Evolutionary conservation across 495 filamentous ascomycete genomes (phyloP).

Genomic region (Penicillium argentinense): DNA sequence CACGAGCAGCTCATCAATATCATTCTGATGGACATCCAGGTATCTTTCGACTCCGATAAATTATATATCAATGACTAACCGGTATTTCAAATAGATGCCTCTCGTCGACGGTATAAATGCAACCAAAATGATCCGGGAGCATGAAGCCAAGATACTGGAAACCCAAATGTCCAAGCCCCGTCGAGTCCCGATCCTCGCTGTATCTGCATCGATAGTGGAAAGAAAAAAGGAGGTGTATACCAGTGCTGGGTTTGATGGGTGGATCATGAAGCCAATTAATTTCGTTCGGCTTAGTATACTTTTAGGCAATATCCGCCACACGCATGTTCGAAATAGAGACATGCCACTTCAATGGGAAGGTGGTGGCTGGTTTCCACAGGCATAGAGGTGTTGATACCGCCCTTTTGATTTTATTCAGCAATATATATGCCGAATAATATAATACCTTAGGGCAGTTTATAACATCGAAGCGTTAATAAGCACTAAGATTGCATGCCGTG

Average conservation of each 20-base stretch:
- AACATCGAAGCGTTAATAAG: too few species aligned
- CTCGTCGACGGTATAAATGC: slow-evolving; percentile 81
- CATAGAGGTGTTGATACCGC: too few species aligned
- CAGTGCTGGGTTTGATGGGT: slow-evolving; percentile 79
- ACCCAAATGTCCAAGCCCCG: slow-evolving; percentile 24
- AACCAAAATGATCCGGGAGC: slow-evolving; percentile 74
- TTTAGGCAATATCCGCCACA: neutral
- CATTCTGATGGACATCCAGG: slow-evolving; percentile 92
- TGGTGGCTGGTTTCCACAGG: slow-evolving; percentile 8
- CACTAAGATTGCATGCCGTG: too few species aligned
- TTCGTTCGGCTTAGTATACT: slow-evolving; percentile 37
- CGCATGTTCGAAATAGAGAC: neutral
- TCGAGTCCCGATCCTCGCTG: slow-evolving; percentile 76
- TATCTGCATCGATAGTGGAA: slow-evolving; percentile 80
- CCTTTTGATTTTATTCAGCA: too few species aligned
- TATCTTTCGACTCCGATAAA: slow-evolving; percentile 28
- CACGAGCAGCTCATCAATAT: slow-evolving; percentile 64
- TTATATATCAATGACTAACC: neutral
- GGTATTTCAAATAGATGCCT: slow-evolving; percentile 70
- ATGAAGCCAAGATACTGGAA: slow-evolving; percentile 46
- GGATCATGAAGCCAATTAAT: slow-evolving; percentile 79
- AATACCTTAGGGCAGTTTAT: too few species aligned
- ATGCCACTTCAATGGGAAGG: neutral
- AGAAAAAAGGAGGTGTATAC: slow-evolving; percentile 65
- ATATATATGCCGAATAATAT: too few species aligned